Base-by-base conservation (phyloP, 177 flowering plant genomes). In the Vitis hybrid region DNA sequence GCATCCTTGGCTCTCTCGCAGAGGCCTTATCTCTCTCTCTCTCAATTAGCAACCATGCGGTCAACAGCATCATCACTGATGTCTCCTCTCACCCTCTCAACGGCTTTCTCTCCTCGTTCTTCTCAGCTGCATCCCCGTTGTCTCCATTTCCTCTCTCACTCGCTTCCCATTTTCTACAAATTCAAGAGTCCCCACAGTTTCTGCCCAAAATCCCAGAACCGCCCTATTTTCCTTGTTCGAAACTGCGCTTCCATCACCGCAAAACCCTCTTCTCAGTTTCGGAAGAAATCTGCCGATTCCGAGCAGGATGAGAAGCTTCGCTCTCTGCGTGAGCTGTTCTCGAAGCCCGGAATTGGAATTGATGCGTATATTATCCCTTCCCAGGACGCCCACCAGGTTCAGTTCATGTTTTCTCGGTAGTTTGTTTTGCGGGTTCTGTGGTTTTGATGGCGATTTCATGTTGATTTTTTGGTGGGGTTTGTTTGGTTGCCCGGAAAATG, bases 381-480 rank as follows among this genome's bases (percentile, higher is more conserved):
- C 59, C 97, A 93, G 74, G 98, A 95, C 62, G 97, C 99, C 66
- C 99, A 95, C 75, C 99, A 95, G 96, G 98, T 94, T 61, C 51
- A 13, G 8, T 55, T 48, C 54, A 6, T n/a, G 49, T 12, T 1
- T 27, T 27, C 30, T 55, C 1, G 52, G 5, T 9, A 0, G 30
- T 62, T 66, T 72, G 7, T 66, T 52, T 30, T 50, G 13, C 8
- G 5, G 8, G 8, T 60, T 66, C 18, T 70, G 9, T 16, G 14
- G n/a, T 56, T 68, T 9, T 62, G 59, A 15, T 68, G 32, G 64
- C 54, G 6, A 16, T n/a, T 18, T n/a, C 10, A 7, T 19, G 16
- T 6, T 57, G 11, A 18, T 40, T 40, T 5, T 40, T 7, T 1
- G 46, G 46, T 40, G 46, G 46, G 46, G 46, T 40, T 40, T 40